Base-by-base conservation (phyloP, 2,329 filamentous ascomycete genomes). In the Pseudohalonectria lignicola region DNA sequence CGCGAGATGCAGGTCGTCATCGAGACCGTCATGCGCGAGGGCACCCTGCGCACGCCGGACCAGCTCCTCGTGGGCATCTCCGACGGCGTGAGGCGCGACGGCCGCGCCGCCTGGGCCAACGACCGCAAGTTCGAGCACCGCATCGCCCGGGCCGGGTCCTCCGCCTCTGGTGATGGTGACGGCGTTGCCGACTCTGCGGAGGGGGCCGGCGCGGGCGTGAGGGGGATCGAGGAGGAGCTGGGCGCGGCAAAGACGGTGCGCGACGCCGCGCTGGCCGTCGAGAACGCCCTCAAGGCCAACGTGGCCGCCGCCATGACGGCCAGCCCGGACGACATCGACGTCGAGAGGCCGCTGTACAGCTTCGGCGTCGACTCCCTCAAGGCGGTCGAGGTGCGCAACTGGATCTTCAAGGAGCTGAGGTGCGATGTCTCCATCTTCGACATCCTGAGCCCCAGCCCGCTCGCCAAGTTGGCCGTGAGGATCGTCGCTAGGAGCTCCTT, bases 341-440 rank as follows among this genome's bases (percentile, higher is more conserved):
- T 36, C n/a, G 31, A 35, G 12, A 41, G 36, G 21, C 40, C 43
- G 3, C 34, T 45, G 2, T 39, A 40, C 40, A 40, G 42, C 34
- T 44, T 43, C 36, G 45, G 45, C 25, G 38, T 47, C 19, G 45
- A 47, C 40, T 45, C 43, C 17, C 39, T 47, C 10, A 41, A 45
- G 11, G 45, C 43, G 13, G 42, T 45, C 5, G 45, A 47, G 29
- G 36, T 47, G 31, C 43, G 45, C 30, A 47, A 47, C 40, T 47
- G 45, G 45, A 40, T 45, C 18, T 41, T 34, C 31, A 43, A 41
- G 34, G 43, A 47, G 29, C 42, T 47, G n/a, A n/a, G n/a, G n/a
- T n/a, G n/a, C n/a, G n/a, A n/a, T n/a, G n/a, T n/a, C n/a, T n/a
- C n/a, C n/a, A n/a, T n/a, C n/a, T n/a, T n/a, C n/a, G n/a, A n/a